A percentile compares a stretch with the other conserved stretches of the same genome.
Evolutionary conservation across 371 early-diverging fungal genomes (phyloP).

Genomic region (Circinella umbellata): DNA sequence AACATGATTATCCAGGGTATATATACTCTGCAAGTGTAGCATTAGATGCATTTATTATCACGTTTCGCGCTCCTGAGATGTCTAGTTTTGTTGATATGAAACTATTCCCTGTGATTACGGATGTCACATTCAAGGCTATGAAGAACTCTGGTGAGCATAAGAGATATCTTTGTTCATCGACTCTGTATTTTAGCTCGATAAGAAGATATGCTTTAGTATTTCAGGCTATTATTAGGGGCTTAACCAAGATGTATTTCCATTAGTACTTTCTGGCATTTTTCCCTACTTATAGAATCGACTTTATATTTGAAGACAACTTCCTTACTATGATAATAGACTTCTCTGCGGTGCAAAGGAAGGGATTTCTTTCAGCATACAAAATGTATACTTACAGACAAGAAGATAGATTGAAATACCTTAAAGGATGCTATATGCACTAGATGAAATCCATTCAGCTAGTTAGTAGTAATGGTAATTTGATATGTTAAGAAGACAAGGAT

Average conservation of each 20-base stretch:
- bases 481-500: background rate
- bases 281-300: background rate
- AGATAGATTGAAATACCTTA: constrained; percentile 6
- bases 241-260: constrained; percentile 2
- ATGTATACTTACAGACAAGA: background rate
- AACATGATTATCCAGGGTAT: background rate
- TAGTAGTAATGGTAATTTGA: constrained; percentile 2
- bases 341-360: background rate
- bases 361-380: background rate
- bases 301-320: background rate
- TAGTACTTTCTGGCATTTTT: no score
- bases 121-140: constrained; percentile 4
- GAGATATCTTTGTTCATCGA: constrained; percentile 5
- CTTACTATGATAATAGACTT: background rate
- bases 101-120: background rate
- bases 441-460: constrained; percentile 17
- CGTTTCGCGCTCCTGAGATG: background rate
- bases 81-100: background rate
- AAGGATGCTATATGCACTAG: constrained; percentile 19
- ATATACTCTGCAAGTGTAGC: background rate
- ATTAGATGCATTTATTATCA: background rate
- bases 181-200: background rate
- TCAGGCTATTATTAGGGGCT: background rate
- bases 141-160: background rate
- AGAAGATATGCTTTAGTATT: background rate